A percentile compares a stretch with the other conserved stretches of the same genome.
Conservation (phyloP, 306 rosid genomes). For the Senna siamea region DNA sequence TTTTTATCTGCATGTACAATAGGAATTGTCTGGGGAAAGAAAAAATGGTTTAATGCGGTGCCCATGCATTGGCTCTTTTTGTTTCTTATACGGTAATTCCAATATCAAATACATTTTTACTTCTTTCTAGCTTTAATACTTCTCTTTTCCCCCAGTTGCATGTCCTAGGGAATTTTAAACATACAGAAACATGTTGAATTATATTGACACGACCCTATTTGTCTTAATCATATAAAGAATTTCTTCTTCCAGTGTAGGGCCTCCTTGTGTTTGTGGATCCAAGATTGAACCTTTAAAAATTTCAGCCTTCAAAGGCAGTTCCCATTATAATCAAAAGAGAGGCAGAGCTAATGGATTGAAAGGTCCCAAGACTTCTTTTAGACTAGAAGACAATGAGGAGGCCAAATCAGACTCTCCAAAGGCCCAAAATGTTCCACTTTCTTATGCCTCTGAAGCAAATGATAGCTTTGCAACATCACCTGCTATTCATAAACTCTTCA, state of each 20-base stretch:
- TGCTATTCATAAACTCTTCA: constrained; percentile 67
- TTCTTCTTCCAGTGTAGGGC: constrained; percentile 79
- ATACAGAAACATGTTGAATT: constrained; percentile 6
- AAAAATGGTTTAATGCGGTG: constrained; percentile 33
- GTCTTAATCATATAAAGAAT: constrained; percentile 41
- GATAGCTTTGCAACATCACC: constrained; percentile 64
- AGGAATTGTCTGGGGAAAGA: constrained; percentile 12
- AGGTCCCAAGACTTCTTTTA: constrained; percentile 66
- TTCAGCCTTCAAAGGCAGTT: constrained; percentile 78
- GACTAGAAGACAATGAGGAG: constrained; percentile 71
- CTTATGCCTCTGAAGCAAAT: constrained; percentile 68
- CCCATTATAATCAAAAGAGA: constrained; percentile 61
- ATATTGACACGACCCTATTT: constrained; percentile 23
- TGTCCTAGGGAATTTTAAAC: constrained; percentile 11
- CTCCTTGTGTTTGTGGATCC: constrained; percentile 64
- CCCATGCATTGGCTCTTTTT: neutral
- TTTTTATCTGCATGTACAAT: constrained; percentile 20
- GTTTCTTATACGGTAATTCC: constrained; percentile 17
- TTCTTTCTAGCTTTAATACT: constrained; percentile 17
- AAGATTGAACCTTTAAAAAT: constrained; percentile 61
- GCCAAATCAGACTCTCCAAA: constrained; percentile 45
- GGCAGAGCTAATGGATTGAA: constrained; percentile 62
- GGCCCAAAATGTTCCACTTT: constrained; percentile 71
- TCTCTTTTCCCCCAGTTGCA: constrained; percentile 1
- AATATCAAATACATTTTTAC: constrained; percentile 17